phyloP scores from a whole-genome alignment of 805 yeast genomes.

The Candida sphagnicola region DNA sequence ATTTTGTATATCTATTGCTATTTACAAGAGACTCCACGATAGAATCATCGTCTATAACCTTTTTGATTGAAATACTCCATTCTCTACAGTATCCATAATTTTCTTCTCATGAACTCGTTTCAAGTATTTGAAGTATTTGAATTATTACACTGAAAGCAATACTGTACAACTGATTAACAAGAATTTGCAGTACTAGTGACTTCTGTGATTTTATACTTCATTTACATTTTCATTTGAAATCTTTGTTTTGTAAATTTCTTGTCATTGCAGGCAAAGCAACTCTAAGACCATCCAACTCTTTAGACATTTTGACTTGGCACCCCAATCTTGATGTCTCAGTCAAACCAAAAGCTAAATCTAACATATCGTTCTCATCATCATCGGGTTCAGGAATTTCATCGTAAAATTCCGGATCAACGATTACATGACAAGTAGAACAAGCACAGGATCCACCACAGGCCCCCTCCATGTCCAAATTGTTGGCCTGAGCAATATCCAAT shows the following conservation, averaged over 20 bases:
- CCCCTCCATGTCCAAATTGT: conserved; percentile 92
- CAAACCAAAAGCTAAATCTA: conserved; percentile 94
- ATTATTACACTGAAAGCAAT: no score
- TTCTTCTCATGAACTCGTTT: no score
- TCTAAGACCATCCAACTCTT: conserved; percentile 87
- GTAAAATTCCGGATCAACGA: conserved; percentile 91
- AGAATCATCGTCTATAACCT: neutral
- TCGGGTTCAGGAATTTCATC: conserved; percentile 91
- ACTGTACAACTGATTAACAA: no score
- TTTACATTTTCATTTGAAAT: conserved; percentile 47
- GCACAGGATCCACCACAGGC: conserved; percentile 99
- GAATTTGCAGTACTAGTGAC: no score
- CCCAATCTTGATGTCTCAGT: conserved; percentile 97
- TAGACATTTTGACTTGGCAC: conserved; percentile 86
- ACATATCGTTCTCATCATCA: conserved; percentile 98
- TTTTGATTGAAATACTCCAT: no score
- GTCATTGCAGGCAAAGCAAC: conserved; percentile 98
- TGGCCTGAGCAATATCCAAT: conserved; percentile 91
- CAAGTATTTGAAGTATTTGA: no score
- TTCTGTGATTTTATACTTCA: neutral
- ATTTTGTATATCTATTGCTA: neutral
- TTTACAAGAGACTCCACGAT: neutral
- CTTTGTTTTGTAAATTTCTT: conserved; percentile 79
- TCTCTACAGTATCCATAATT: no score
- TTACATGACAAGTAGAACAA: conserved; percentile 95